Base-by-base conservation (phyloP, 768 basidiomycete species). In the Leccinellum rugosiceps region DNA sequence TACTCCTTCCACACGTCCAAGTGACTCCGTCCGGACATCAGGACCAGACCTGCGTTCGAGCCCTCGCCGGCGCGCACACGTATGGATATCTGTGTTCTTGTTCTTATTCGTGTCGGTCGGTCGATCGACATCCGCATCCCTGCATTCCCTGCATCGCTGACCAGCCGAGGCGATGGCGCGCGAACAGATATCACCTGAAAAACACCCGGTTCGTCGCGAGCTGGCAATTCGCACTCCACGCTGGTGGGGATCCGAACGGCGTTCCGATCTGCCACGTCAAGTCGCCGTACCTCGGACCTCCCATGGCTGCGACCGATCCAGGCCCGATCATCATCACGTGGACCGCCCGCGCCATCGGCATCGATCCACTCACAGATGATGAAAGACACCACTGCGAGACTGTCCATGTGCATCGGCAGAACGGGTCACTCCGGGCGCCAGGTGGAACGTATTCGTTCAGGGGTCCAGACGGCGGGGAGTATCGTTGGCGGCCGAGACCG, bases 221-320 rank as follows among this genome's bases (percentile, higher is more conserved):
- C 17, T 72, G 71, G 72, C 56, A 64, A 6, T 63, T 68, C n/a
- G 26, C 58, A 9, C 63, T 72, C 15, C 60, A 63, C 17, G 15
- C 6, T 17, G 43, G 55, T 5, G 66, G 57, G 14, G 56, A 65
- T 13, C 60, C 60, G 31, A 48, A 58, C 31, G 70, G 71, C 6
- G 30, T 34, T 10, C 30, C 60, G 1, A 43, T 70, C 13, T 72
- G 72, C 38, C 61, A 62, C 38, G 68, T 60, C 58, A 61, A 58
- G 26, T 73, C 72, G 6, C 61, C 70, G 9, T 72, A 72, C 47
- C 32, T 67, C 32, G 72, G 69, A 31, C 72, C 64, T 13, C 65
- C 63, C 1, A 6, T 67, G 17, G 2, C 34, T 2, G n/a, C 21
- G 1, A 62, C 62, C 5, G 63, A 54, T 17, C 57, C 58, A 7